Conservation (phyloP, 352 stramenopile species). For the Globisporangium acanthophoron region DNA sequence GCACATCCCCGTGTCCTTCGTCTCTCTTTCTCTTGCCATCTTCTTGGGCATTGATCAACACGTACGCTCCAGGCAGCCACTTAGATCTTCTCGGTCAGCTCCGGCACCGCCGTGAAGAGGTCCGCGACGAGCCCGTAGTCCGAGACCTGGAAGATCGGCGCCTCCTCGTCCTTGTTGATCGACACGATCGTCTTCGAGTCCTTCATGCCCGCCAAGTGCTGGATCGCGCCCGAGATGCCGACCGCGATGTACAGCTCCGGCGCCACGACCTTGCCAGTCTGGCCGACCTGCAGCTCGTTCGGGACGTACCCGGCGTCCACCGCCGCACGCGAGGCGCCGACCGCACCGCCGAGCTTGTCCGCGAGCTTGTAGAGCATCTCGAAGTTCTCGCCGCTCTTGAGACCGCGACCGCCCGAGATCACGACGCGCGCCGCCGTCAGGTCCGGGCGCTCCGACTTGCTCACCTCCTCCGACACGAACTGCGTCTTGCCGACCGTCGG, state of each 20-base stretch:
- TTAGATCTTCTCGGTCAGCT: constrained; percentile 97
- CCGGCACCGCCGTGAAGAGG: constrained; percentile 96
- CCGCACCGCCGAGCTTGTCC: constrained; percentile 96
- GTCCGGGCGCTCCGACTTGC: constrained; percentile 94
- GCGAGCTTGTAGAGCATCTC: constrained; percentile 96
- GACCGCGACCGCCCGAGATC: constrained; percentile 93
- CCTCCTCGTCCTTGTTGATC: constrained; percentile 99
- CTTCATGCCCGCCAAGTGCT: constrained; percentile 99
- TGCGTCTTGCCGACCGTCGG: constrained; percentile 60
- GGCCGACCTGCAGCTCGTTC: constrained; percentile 99
- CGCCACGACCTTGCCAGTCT: constrained; percentile 98
- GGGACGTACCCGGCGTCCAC: constrained; percentile 98
- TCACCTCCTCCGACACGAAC: constrained; percentile 93
- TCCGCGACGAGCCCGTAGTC: constrained; percentile 99
- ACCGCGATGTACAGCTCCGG: constrained; percentile 96
- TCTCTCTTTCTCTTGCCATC: not conserved
- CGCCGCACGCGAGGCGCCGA: constrained; percentile 96
- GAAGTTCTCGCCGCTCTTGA: constrained; percentile 99
- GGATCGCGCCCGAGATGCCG: constrained; percentile 98
- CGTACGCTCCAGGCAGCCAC: constrained; percentile 1
- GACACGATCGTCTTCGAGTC: constrained; percentile 99
- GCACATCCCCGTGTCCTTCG: not conserved
- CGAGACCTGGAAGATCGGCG: constrained; percentile 98
- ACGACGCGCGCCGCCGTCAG: constrained; percentile 93
- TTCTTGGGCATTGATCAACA: too few relatives aligned